Conservation (phyloP, 495 filamentous ascomycete genomes). For the Tuber aestivum region DNA sequence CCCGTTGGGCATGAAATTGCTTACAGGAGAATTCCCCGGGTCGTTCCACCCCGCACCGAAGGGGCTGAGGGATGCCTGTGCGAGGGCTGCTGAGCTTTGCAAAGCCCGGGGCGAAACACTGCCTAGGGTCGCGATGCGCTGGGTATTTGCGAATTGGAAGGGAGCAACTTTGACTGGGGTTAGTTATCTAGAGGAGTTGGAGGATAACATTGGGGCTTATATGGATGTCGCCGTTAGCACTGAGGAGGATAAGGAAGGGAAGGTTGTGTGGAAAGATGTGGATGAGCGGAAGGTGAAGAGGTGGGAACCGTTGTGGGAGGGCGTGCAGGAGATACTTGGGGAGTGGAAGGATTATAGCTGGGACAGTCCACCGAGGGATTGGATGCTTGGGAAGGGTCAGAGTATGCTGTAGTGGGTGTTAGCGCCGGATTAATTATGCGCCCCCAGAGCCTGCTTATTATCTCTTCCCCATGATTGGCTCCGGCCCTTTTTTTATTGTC, state of each 20-base stretch:
- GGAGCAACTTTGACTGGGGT: slow-evolving; percentile 53
- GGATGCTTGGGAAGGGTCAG: slow-evolving; percentile 41
- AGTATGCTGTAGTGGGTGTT: slow-evolving; percentile 10
- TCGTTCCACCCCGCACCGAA: slow-evolving; percentile 81
- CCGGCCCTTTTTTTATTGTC: background rate
- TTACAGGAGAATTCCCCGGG: slow-evolving; percentile 66
- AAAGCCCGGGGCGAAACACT: slow-evolving; percentile 61
- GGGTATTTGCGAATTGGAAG: slow-evolving; percentile 73
- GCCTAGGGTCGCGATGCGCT: slow-evolving; percentile 78
- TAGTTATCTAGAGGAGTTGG: slow-evolving; percentile 44
- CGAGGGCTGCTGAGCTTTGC: slow-evolving; percentile 53
- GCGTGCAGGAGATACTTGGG: slow-evolving; percentile 54
- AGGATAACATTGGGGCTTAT: slow-evolving; percentile 48
- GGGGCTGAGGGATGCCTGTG: slow-evolving; percentile 58
- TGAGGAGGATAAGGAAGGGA: slow-evolving; percentile 18
- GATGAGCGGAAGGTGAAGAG: slow-evolving; percentile 40
- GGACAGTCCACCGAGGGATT: slow-evolving; percentile 54
- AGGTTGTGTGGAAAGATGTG: slow-evolving; percentile 5
- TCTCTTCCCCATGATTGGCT: background rate
- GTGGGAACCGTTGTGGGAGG: slow-evolving; percentile 51
- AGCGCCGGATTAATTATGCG: background rate
- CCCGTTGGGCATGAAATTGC: slow-evolving; percentile 79
- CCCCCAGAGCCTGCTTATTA: background rate
- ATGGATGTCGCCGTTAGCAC: slow-evolving; percentile 14
- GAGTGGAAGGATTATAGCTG: slow-evolving; percentile 60